phyloP scores from a whole-genome alignment of 352 stramenopile species.

The Phytophthora nicotianae region DNA sequence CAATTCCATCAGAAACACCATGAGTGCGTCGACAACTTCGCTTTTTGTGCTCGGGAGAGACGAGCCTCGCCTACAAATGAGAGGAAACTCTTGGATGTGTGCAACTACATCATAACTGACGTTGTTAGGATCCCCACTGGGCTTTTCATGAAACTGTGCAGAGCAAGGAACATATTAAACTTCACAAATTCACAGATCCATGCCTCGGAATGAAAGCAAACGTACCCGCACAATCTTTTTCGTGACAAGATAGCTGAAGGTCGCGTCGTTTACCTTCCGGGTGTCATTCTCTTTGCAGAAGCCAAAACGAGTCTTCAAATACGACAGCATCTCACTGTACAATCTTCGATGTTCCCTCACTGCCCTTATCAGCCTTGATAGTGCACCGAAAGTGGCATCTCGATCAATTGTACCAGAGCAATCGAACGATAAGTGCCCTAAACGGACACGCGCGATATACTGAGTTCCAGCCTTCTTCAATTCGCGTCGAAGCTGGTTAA shows the following conservation, averaged over 20 bases:
- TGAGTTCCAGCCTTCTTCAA: constrained; percentile 23
- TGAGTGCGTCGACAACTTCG: constrained; percentile 46
- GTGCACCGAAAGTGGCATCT: constrained; percentile 55
- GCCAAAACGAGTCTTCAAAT: constrained; percentile 49
- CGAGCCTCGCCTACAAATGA: constrained; percentile 36
- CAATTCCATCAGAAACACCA: constrained; percentile 51
- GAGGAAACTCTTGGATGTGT: constrained; percentile 42
- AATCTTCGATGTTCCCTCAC: constrained; percentile 47
- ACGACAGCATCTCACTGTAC: constrained; percentile 48
- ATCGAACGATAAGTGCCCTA: constrained; percentile 55
- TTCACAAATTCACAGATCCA: not conserved
- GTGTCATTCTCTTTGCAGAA: constrained; percentile 45
- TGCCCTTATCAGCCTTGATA: constrained; percentile 41
- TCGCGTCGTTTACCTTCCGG: constrained; percentile 51
- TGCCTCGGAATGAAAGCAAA: constrained; percentile 2
- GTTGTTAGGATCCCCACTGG: constrained; percentile 21
- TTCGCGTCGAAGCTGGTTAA: constrained; percentile 54
- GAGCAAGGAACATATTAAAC: constrained; percentile 16
- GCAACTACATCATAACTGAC: constrained; percentile 43
- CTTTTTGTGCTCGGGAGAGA: constrained; percentile 36
- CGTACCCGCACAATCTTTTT: constrained; percentile 51
- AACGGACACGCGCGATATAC: constrained; percentile 36
- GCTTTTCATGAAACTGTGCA: constrained; percentile 32
- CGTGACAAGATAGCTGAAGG: constrained; percentile 53
- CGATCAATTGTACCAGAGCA: constrained; percentile 35